Evolutionary conservation across 129 eudicot species (phyloP).

Genomic region (Pseudognaphalium luteoalbum): DNA sequence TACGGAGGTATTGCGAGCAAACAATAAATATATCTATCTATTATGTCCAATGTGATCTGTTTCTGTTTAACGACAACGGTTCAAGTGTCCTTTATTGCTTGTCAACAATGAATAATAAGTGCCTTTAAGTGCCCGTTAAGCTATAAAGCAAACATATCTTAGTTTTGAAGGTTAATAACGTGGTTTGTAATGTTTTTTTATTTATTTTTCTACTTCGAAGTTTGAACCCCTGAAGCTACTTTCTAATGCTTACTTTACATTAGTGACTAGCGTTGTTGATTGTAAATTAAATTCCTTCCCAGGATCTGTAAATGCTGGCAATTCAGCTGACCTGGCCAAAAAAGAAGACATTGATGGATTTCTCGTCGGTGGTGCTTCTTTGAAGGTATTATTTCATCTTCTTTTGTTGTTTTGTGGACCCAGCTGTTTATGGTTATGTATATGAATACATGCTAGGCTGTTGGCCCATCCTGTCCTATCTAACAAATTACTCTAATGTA

Average conservation of each 20-base stretch:
- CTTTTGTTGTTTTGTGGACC: conserved; percentile 11
- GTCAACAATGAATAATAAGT: neutral
- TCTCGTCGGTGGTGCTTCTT: conserved; percentile 95
- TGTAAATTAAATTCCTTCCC: conserved; percentile 12
- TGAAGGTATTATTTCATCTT: conserved; percentile 51
- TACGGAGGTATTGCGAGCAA: conserved; percentile 68
- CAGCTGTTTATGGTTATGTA: neutral
- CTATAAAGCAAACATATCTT: neutral
- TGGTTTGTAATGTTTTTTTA: no score
- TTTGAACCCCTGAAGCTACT: neutral
- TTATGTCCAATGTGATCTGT: neutral
- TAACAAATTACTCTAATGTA: neutral
- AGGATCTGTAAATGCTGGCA: conserved; percentile 96
- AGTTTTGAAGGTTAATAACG: neutral
- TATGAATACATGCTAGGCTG: neutral
- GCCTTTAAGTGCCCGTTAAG: neutral
- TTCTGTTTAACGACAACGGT: neutral
- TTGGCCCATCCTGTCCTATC: neutral
- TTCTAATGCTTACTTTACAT: neutral
- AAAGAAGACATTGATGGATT: conserved; percentile 92
- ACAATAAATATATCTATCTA: neutral
- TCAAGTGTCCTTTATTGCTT: neutral
- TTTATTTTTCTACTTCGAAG: no score
- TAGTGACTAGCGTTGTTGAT: conserved; percentile 8
- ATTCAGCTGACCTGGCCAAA: conserved; percentile 84